Evolutionary conservation across 1,139 yeast species (phyloP).

Genomic region (Pichia sp.): DNA sequence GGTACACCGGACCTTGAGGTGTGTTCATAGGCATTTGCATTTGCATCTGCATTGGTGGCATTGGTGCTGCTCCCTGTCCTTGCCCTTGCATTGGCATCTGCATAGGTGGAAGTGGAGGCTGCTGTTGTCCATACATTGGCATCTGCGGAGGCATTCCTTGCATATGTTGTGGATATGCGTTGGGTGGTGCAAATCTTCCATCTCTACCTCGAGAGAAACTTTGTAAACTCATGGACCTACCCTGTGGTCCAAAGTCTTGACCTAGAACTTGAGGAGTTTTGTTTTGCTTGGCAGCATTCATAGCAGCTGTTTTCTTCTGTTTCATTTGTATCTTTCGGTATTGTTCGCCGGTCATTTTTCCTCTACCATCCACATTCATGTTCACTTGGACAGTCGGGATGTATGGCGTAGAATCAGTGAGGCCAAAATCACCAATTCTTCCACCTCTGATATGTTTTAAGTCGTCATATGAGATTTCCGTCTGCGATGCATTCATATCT

Average conservation of each 20-base stretch:
- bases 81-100: neutral
- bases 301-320: constrained; percentile 50
- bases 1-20: too few species aligned
- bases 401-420: constrained; percentile 58
- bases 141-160: constrained; percentile 1
- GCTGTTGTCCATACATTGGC: constrained; percentile 2
- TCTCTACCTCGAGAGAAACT: constrained; percentile 14
- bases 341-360: constrained; percentile 38
- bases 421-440: constrained; percentile 38
- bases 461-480: constrained; percentile 54
- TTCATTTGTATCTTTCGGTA: constrained; percentile 65
- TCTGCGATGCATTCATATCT: constrained; percentile 28
- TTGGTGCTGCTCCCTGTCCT: constrained; percentile 21
- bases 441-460: constrained; percentile 59
- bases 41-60: constrained; percentile 13
- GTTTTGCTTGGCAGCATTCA: constrained; percentile 14
- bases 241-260: constrained; percentile 22
- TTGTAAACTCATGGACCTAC: constrained; percentile 57
- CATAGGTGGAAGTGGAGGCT: neutral
- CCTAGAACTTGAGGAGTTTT: too few species aligned
- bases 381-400: constrained; percentile 53
- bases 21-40: neutral
- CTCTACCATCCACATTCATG: constrained; percentile 17
- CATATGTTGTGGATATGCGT: constrained; percentile 24
- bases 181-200: neutral